Conservation (phyloP, 2,329 filamentous ascomycete species). For the Venturia nashicola region DNA sequence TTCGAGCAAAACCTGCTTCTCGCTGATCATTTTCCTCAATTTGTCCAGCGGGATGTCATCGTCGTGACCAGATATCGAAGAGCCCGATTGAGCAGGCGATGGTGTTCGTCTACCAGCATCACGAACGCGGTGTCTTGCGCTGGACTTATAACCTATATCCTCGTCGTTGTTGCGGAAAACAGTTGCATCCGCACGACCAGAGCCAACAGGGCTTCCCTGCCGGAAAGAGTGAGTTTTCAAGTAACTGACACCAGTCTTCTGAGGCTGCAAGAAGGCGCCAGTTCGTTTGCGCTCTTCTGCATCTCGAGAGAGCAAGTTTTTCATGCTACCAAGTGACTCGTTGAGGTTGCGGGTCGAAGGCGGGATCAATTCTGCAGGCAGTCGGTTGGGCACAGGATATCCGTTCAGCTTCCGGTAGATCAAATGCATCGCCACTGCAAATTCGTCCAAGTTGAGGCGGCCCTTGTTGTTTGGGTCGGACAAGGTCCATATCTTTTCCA, state of each 20-base stretch:
- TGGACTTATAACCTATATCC: slow-evolving; percentile 78
- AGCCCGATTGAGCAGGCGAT: slow-evolving; percentile 58
- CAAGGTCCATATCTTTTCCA: slow-evolving; percentile 90
- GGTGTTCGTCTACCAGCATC: slow-evolving; percentile 57
- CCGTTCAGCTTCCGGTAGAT: slow-evolving; percentile 97
- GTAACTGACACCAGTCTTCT: slow-evolving; percentile 97
- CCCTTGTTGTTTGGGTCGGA: slow-evolving; percentile 91
- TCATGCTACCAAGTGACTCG: slow-evolving; percentile 86
- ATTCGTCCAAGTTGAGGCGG: slow-evolving; percentile 88
- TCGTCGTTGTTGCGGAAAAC: slow-evolving; percentile 96
- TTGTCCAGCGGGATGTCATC: slow-evolving; percentile 83
- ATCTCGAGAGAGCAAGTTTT: slow-evolving; percentile 77
- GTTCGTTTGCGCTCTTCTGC: slow-evolving; percentile 81
- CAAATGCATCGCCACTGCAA: slow-evolving; percentile 96
- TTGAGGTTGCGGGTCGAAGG: slow-evolving; percentile 90
- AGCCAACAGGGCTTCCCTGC: slow-evolving; percentile 43
- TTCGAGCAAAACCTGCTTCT: slow-evolving; percentile 88
- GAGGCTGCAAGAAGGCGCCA: slow-evolving; percentile 80
- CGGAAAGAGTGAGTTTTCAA: slow-evolving; percentile 91
- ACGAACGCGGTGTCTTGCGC: slow-evolving; percentile 67
- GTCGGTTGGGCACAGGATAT: slow-evolving; percentile 75
- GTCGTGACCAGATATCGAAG: slow-evolving; percentile 34
- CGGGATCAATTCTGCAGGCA: slow-evolving; percentile 86
- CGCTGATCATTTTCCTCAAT: slow-evolving; percentile 79
- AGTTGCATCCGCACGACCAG: slow-evolving; percentile 79